Evolutionary conservation across 441 rosid species (phyloP).

Genomic region (Bocquillonia castaneifolia): DNA sequence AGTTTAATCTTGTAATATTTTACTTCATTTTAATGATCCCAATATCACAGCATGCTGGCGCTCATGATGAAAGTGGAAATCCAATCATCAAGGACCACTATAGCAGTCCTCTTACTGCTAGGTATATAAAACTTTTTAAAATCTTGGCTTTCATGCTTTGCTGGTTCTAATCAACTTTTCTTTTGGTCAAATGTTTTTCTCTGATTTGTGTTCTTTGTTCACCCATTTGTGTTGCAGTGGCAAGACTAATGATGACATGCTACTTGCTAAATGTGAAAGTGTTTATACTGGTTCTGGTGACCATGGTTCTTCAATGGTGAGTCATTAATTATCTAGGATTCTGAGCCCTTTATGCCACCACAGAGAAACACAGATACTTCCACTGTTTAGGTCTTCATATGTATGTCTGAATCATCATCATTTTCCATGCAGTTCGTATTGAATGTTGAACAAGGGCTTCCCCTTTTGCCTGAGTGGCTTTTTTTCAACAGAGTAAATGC

Average conservation of each 20-base stretch:
- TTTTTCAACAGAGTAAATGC: conserved; percentile 80
- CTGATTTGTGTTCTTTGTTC: conserved; percentile 16
- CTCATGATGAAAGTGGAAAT: conserved; percentile 71
- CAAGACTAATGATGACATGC: conserved; percentile 61
- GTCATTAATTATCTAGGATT: conserved; percentile 26
- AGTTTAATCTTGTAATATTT: conserved; percentile 2
- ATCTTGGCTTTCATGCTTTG: not conserved
- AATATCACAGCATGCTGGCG: conserved; percentile 65
- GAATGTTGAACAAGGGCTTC: conserved; percentile 90
- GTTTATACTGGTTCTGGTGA: conserved; percentile 89
- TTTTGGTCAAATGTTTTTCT: conserved; percentile 13
- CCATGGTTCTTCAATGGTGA: conserved; percentile 82
- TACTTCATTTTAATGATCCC: conserved; percentile 10
- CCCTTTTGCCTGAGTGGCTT: conserved; percentile 77
- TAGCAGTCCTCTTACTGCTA: conserved; percentile 86
- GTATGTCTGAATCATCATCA: conserved; percentile 21
- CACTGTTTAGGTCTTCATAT: not conserved
- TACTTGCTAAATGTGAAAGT: conserved; percentile 76
- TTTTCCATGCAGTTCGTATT: conserved; percentile 57
- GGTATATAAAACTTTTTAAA: conserved; percentile 35
- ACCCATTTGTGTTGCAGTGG: conserved; percentile 51
- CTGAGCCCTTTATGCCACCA: not conserved
- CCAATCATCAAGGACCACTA: conserved; percentile 77
- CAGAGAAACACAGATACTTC: not conserved
- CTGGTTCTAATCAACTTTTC: conserved; percentile 9